These are phyloP conservation scores for Ceriops tagal DNA, from an alignment of 345 rosid species.

Conservation along the genomic window DNA sequence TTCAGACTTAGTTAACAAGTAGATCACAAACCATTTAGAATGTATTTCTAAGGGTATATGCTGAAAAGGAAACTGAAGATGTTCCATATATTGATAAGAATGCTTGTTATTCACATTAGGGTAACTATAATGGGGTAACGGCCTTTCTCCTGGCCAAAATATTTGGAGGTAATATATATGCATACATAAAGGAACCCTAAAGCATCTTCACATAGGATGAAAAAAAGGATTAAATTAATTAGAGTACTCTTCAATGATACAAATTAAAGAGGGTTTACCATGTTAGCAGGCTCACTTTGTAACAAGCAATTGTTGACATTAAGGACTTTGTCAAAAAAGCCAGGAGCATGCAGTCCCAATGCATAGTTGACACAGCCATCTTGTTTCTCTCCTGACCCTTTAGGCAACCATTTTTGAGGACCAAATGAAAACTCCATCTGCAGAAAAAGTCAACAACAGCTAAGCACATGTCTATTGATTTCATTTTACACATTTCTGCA, in stretches of 20 bases:
- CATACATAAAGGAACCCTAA: background rate
- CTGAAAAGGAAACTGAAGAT: too few species aligned
- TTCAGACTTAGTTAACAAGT: background rate
- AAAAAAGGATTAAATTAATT: background rate
- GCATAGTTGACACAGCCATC: conserved; percentile 56
- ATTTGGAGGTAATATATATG: background rate
- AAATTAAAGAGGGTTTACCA: conserved; percentile 38
- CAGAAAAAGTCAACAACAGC: conserved; percentile 14
- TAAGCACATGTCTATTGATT: background rate
- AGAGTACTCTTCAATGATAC: background rate
- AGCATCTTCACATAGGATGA: background rate
- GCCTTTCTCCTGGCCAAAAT: background rate
- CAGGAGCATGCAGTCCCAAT: conserved; percentile 86
- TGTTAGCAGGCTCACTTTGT: conserved; percentile 80
- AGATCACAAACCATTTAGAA: background rate
- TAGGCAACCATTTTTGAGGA: conserved; percentile 70
- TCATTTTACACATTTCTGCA: background rate
- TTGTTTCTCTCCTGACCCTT: conserved; percentile 50
- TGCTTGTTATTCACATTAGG: background rate
- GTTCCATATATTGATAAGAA: too few species aligned
- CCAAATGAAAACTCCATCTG: conserved; percentile 98
- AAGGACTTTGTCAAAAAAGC: conserved; percentile 82
- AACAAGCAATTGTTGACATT: conserved; percentile 73
- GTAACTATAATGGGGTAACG: background rate
- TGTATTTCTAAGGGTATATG: too few species aligned